Evolutionary conservation across 108 stramenopile species (phyloP), one percentile per base, ranked within the genome.

Genomic region (Tribonema minus): DNA sequence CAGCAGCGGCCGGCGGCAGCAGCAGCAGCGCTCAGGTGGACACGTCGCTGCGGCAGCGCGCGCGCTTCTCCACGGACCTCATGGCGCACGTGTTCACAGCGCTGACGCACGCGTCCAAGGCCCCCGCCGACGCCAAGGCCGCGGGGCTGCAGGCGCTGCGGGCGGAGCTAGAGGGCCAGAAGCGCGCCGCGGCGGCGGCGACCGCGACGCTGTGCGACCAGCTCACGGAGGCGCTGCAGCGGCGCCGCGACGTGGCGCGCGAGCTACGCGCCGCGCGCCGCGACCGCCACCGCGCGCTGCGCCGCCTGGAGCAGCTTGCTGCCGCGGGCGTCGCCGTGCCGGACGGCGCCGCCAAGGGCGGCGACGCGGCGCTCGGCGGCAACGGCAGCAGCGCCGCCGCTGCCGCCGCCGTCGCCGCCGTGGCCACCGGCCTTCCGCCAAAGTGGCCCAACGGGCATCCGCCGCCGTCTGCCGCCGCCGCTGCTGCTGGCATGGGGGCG

Each of bases 161-260:
- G 31, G 36, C 59, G 35, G 64, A 75, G 31, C 61, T 75, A 35
- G 35, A 66, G 33, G 74, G 64, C 15, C 29, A 75, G 54, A 75
- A 75, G 74, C 40, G 61, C 41, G 66, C 33, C 32, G 34, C 66
- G 61, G 46, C 37, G 35, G 37, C 64, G 31, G 74, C 64, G 31
- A 40, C 61, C 29, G 9, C 34, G 23, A 66, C 66, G 34, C 31
- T 75, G 54, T 40, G 74, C 54, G 74, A 75, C 35, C 64, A 75
- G 74, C 65, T 75, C 29, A 36, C 65, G 64, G 28, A 75, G 74
- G 74, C 74, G 39, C 64, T 64, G 74, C 41, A 36, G 29, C 74
- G 74, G 15, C 66, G 74, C 62, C 36, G 31, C 32, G 62, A 75
- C 64, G 46, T 75, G 30, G 64, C 74, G 25, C 64, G 66, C 26